Conservation (phyloP, 2,329 filamentous ascomycete genomes). For the Knufia fluminis region DNA sequence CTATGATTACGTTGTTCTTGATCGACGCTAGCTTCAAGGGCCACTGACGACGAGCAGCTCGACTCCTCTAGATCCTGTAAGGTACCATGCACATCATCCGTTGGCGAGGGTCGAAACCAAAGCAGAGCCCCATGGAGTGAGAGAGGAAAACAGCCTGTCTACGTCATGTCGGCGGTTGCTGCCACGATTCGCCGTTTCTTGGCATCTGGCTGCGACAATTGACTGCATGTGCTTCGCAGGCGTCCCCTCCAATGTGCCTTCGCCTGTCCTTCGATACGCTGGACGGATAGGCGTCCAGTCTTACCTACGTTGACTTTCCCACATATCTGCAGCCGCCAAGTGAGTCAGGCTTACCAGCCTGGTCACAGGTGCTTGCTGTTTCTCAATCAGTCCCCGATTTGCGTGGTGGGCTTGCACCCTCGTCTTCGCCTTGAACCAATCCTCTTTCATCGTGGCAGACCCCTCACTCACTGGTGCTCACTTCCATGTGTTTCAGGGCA, state of each 20-base stretch:
- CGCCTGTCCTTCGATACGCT: neutral
- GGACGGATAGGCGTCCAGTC: neutral
- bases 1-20: too few relatives aligned
- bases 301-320: neutral
- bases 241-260: neutral
- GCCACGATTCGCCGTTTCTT: constrained; percentile 1
- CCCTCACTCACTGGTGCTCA: neutral
- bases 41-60: neutral
- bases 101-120: neutral
- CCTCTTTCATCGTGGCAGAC: neutral
- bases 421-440: neutral
- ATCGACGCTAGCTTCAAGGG: neutral
- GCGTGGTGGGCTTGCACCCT: neutral
- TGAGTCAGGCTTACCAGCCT: neutral
- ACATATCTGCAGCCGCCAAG: neutral
- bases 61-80: constrained; percentile 3
- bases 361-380: neutral
- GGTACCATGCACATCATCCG: constrained; percentile 4
- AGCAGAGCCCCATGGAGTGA: neutral
- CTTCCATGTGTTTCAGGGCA: neutral
- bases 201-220: neutral
- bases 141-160: neutral
- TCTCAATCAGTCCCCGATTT: neutral
- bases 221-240: neutral
- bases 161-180: constrained; percentile 4